Conservation (phyloP, 2,329 filamentous ascomycete species). For the Penicillium oxalicum region DNA sequence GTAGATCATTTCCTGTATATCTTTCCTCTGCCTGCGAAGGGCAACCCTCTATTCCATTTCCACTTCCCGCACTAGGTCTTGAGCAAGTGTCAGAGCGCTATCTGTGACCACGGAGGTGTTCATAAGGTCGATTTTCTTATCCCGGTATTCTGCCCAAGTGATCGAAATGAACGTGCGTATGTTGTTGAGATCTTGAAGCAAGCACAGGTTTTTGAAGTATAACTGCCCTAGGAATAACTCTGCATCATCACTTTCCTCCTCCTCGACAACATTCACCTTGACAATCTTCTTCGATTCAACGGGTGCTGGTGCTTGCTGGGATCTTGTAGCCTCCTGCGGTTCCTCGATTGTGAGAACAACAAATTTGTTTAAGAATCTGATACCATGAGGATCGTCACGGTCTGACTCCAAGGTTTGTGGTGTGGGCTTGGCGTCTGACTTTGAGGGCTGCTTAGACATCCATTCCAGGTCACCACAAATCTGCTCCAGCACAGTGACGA, state of each 20-base stretch:
- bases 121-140: constrained; percentile 26
- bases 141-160: constrained; percentile 28
- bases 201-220: constrained; percentile 23
- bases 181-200: constrained; percentile 27
- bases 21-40: neutral
- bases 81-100: constrained; percentile 23
- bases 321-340: constrained; percentile 12
- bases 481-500: constrained; percentile 16
- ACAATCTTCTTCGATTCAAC: constrained; percentile 15
- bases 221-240: neutral
- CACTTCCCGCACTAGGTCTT: constrained; percentile 17
- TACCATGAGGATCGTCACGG: neutral
- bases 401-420: neutral
- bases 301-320: constrained; percentile 5
- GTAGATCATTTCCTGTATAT: neutral
- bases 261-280: constrained; percentile 13
- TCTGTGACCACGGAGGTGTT: constrained; percentile 31
- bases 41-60: constrained; percentile 11
- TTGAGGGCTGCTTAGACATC: constrained; percentile 14
- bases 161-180: constrained; percentile 24
- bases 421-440: constrained; percentile 10
- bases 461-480: constrained; percentile 23
- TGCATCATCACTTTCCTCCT: neutral
- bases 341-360: constrained; percentile 26
- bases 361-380: constrained; percentile 22